Base-by-base conservation (phyloP, 441 rosid species). In the Erysimum cheiri region DNA sequence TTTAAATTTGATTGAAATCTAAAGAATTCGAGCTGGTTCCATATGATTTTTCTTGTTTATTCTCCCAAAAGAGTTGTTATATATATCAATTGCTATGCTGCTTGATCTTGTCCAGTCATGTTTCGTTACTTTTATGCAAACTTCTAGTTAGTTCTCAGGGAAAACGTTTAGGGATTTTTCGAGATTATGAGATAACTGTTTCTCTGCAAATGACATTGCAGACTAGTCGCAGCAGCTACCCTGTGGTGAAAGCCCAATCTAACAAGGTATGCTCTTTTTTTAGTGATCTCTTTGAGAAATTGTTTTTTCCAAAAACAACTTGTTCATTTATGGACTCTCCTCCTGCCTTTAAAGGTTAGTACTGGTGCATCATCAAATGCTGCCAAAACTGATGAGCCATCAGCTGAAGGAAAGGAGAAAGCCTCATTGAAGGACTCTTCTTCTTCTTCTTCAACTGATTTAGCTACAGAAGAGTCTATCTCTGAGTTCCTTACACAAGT, bases 401-500 rank as follows among this genome's bases (percentile, higher is more conserved):
- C 82, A 63, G 78, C 67, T 32, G 82, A 85, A 76, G 46, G 64
- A 7, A 80, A 82, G 78, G 89, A 83, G 29, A 60, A 57, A 15
- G 67, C 70, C 46, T 50, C 80, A 65, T 66, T 81, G n/a, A 70
- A 76, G 32, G 82, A 82, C 32, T 79, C 77, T 46, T 70, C 83
- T 14, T 31, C 85, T 39, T 82, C 80, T 56, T 73, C 87, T 29
- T 37, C 85, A 67, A 47, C 85, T 63, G 44, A 76, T 61, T 67
- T 79, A 79, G 91, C 87, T 50, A 78, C 91, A 0, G 86, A 87
- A 70, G 91, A 86, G 66, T 82, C 93, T 33, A 83, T 92, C 60
- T 84, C 91, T 49, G 88, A 85, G 81, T 89, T 92, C 74, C 81
- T 89, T 71, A 48, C 81, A 28, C 94, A 87, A 88, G 97, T 89